Evolutionary conservation across 768 basidiomycete species (phyloP).

Genomic region (Lactarius indigo): DNA sequence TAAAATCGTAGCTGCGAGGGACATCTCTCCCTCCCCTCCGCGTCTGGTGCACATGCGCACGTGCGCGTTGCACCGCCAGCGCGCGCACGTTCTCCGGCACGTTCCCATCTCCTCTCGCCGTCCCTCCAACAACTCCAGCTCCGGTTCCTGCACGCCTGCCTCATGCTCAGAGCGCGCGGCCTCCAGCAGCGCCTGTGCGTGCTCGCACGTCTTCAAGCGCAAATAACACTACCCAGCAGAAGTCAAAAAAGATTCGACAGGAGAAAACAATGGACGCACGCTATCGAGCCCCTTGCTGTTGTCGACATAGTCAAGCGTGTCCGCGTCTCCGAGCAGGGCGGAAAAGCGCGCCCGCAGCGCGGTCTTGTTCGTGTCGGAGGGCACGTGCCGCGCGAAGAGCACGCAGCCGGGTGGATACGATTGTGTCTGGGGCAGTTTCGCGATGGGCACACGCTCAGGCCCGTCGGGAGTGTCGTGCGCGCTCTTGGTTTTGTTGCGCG

Average conservation of each 20-base stretch:
- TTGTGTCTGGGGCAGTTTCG: neutral
- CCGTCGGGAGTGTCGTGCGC: neutral
- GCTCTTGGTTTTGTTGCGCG: neutral
- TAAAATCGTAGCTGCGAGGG: no score
- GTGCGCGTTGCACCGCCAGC: constrained; percentile 54
- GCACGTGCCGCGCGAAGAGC: constrained; percentile 65
- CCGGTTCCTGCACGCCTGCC: constrained; percentile 23
- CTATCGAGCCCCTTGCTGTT: constrained; percentile 73
- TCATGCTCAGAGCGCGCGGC: constrained; percentile 36
- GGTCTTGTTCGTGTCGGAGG: constrained; percentile 78
- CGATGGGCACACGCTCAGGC: neutral
- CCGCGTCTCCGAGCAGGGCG: constrained; percentile 35
- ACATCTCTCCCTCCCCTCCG: neutral
- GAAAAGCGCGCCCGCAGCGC: constrained; percentile 61
- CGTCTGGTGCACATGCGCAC: neutral
- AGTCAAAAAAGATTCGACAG: neutral
- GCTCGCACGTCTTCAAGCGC: constrained; percentile 53
- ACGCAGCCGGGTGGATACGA: constrained; percentile 58
- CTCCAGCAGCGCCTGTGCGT: constrained; percentile 43
- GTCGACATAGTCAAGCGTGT: constrained; percentile 72
- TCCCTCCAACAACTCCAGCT: constrained; percentile 56
- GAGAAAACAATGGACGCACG: constrained; percentile 39
- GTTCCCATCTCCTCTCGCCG: constrained; percentile 61
- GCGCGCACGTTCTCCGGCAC: constrained; percentile 68
- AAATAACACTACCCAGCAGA: constrained; percentile 58